Evolutionary conservation across 2,329 filamentous ascomycete species (phyloP), one percentile per base, ranked within the genome.

Genomic region (Chalara sp.): DNA sequence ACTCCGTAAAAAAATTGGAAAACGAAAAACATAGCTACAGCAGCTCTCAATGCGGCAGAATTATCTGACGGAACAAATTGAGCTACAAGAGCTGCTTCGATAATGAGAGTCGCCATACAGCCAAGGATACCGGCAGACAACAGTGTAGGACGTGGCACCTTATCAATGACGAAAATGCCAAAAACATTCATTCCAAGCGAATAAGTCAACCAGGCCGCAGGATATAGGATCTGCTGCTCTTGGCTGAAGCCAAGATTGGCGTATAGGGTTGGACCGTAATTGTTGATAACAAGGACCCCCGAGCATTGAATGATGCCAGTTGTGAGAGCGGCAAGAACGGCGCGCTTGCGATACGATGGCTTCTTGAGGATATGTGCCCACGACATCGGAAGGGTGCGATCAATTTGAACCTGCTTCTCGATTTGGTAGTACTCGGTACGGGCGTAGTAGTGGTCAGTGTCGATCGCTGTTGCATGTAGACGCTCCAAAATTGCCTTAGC

Each of bases 401-500:
- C 53, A 11, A 53, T 10, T 3, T 32, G 32, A 5, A 46, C 28
- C 39, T 55, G 53, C 41, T 45, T 46, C 13, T 37, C 10, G n/a
- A 55, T 55, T 32, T 55, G 53, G 40, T 52, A 43, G n/a, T 49
- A 52, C 37, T 54, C 52, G 6, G 8, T 21, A n/a, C 30, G 28
- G 1, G 46, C 49, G 40, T 42, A 54, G 3, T 41, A 29, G 6
- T 54, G 30, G 10, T 29, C 29, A 5, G 32, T 8, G 46, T 53
- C 53, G 10, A 30, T 30, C 11, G 46, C 6, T 33, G 4, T 32
- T 11, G 45, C 32, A 28, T 52, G 50, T 1, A 52, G 46, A 3
- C 29, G 7, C 12, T 32, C 10, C 3, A 52, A 28, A 6, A 45
- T 41, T 28, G 13, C 13, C 40, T 41, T 37, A n/a, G 50, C 50